Evolutionary conservation across 257 asterid species (phyloP), one percentile per base, ranked within the genome.

Genomic region (Gentiana dahurica): DNA sequence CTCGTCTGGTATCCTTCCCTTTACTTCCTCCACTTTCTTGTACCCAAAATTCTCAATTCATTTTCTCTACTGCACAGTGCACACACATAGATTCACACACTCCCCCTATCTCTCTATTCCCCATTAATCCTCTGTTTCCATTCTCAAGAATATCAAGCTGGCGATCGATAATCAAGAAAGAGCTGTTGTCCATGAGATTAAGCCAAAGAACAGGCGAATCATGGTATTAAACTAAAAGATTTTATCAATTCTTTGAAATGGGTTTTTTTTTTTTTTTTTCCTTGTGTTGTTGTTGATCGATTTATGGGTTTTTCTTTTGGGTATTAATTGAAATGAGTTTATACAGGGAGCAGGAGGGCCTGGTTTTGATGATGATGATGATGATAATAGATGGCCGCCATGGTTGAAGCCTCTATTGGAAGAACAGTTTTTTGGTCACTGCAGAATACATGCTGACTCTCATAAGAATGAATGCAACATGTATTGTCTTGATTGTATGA

Each of bases 391-490:
- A 43, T 88, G 97, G 94, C 94, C 95, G 58, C 65, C 79, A 59
- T 88, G 96, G 96, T 74, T 88, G 65, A 73, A 73, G 62, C 82
- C 95, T 33, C 73, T 88, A 58, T 75, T 88, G 55, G 75, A 62
- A 43, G 87, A 83, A 15, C 75, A 80, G 51, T 88, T 85, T 60
- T 88, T 88, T 69, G 82, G 76, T 34, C 93, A 79, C 61, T 88
- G 96, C 87, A 80, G 85, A 71, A 54, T 64, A 58, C 96, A 88
- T 77, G 80, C 79, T 47, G 89, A 83, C 62, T 87, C 93, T 15
- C 96, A 88, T 77, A 85, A 81, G 76, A 82, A 88, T 65, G 96
- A 87, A 81, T 87, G 96, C 78, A 87, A 87, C 58, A 87, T 87
- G 96, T 87, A 76, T 56, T 87, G 96, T 41, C 77, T 87, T 81